These are phyloP conservation scores for Periconia sp. DNA, from an alignment of 2,329 filamentous ascomycete species.

Conservation along the genomic window DNA sequence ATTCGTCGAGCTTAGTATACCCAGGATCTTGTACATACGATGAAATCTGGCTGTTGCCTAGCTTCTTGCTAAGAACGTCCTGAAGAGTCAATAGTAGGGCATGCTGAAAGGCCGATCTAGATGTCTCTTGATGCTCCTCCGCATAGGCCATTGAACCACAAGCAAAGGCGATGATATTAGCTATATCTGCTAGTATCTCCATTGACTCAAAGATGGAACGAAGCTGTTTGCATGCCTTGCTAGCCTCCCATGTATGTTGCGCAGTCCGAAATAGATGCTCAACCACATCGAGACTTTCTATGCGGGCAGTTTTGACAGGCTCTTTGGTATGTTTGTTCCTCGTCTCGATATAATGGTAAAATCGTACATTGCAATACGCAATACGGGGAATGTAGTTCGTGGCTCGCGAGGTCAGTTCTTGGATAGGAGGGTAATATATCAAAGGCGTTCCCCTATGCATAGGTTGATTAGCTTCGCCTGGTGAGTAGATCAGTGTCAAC, in stretches of 20 bases:
- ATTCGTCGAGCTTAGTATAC: neutral
- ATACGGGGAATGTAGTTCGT: neutral
- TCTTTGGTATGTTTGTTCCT: neutral
- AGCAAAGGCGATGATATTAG: neutral
- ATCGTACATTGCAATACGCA: neutral
- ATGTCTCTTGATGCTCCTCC: neutral
- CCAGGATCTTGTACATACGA: neutral
- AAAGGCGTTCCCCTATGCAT: neutral
- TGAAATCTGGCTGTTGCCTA: neutral
- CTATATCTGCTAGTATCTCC: neutral
- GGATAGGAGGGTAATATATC: neutral
- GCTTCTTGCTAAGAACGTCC: neutral
- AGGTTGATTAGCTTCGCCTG: neutral
- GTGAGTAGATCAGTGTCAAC: neutral
- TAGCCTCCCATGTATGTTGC: neutral
- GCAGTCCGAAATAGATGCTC: neutral
- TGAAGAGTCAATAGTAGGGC: neutral
- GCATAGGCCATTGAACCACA: neutral
- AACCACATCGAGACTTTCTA: neutral
- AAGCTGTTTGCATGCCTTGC: neutral
- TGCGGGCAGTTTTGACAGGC: neutral
- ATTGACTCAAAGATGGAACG: neutral
- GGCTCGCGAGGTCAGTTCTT: neutral
- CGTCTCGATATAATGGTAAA: neutral
- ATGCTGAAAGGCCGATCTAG: neutral